Base-by-base conservation (phyloP, 805 yeast genomes). In the Ogataea neopini region DNA sequence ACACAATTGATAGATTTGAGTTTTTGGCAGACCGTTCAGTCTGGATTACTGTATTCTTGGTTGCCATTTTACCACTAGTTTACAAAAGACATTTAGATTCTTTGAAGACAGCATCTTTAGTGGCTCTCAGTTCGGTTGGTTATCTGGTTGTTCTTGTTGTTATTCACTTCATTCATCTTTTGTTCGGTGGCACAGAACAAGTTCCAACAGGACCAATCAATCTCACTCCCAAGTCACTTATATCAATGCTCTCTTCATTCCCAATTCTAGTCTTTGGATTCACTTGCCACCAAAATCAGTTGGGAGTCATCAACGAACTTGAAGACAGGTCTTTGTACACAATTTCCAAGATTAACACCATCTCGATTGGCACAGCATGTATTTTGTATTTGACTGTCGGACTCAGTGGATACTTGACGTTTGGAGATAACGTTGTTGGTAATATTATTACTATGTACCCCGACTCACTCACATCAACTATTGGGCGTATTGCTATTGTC, bases 241-340 rank as follows among this genome's bases (percentile, higher is more conserved):
- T 74, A 0, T 64, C 77, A 3, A 70, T 81, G n/a, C 73, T 91
- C 15, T 75, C 86, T 19, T 81, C 94, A 9, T 81, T 91, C 63
- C 95, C 97, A n/a, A 86, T 91, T 53, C 83, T 90, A 56, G 92
- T 92, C 11, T 91, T 92, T 72, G 96, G 97, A 0, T 92, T 83
- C 67, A 92, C 98, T 0, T 94, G 97, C 59, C 97, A 92, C 62
- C 97, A 92, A 66, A 92, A 92, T 68, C 88, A 88, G 89, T 89
- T 88, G 59, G 81, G 96, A 1, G 79, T 91, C 46, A 79, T 90
- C 45, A 92, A 91, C 59, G 98, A 92, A 68, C 76, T 91, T 23
- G 67, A 65, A 25, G 81, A 81, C 54, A 76, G 75, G 51, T 69
- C 85, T 0, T 68, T 77, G n/a, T 49, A 61, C 6, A 71, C 69